These are phyloP conservation scores for Beauveria sp. DNA, from an alignment of 2,329 filamentous ascomycete genomes.

Conservation along the genomic window DNA sequence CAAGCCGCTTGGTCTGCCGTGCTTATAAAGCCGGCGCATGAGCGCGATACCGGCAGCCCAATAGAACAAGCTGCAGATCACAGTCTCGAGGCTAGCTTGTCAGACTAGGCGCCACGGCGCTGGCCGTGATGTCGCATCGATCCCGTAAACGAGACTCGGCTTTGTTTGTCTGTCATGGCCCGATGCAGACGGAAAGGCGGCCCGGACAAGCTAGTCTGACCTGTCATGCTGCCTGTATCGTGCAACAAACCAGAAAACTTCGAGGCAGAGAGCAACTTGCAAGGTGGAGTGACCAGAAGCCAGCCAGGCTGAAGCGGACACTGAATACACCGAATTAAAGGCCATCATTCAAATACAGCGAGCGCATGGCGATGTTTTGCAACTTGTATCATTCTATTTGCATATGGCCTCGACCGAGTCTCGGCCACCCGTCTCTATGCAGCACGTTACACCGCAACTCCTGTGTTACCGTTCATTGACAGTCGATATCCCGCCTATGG, in stretches of 20 bases:
- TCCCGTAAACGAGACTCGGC: neutral
- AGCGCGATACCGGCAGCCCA: neutral
- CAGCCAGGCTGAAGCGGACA: too few relatives aligned
- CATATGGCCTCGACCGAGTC: neutral
- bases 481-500: neutral
- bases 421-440: neutral
- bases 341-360: neutral
- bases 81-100: neutral
- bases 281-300: too few relatives aligned
- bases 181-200: neutral
- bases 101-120: neutral
- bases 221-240: too few relatives aligned
- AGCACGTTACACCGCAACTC: slow-evolving; percentile 4
- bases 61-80: neutral
- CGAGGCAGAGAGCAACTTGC: too few relatives aligned
- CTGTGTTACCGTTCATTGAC: neutral
- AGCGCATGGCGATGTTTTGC: neutral
- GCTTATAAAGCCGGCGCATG: neutral
- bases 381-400: neutral
- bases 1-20: neutral
- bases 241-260: too few relatives aligned
- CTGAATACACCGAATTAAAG: too few relatives aligned
- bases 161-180: neutral
- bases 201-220: too few relatives aligned
- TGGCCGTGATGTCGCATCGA: neutral